Conservation (phyloP, 257 asterid genomes). For the Euphrasia confusa region DNA sequence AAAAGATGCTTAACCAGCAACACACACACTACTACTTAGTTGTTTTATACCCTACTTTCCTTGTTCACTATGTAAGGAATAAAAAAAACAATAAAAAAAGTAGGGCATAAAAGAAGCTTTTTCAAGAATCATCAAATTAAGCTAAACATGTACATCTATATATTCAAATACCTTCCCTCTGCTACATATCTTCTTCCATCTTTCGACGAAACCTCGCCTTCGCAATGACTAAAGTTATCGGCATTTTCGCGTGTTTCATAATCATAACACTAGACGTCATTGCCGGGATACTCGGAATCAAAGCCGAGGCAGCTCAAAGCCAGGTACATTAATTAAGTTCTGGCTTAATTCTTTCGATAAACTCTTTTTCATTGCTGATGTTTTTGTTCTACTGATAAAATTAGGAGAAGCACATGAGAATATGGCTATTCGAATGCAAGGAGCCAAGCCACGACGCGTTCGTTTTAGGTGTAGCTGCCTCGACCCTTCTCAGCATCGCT, state of each 20-base stretch:
- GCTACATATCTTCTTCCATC: conserved; percentile 13
- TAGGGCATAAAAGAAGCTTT: conserved; percentile 40
- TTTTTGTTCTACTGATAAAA: not conserved
- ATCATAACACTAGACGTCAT: conserved; percentile 61
- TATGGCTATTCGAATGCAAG: conserved; percentile 85
- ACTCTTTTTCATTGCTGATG: not conserved
- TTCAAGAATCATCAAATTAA: conserved; percentile 13
- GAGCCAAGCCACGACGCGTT: conserved; percentile 83
- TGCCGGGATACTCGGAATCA: conserved; percentile 74
- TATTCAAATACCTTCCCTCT: conserved; percentile 7
- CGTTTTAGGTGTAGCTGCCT: conserved; percentile 69
- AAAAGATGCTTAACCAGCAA: conserved; percentile 38
- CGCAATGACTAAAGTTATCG: conserved; percentile 46
- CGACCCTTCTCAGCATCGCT: conserved; percentile 47
- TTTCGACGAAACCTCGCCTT: not conserved
- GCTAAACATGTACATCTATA: not conserved
- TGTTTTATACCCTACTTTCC: conserved; percentile 65
- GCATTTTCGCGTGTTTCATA: conserved; percentile 56
- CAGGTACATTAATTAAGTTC: conserved; percentile 35
- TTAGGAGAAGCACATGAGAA: conserved; percentile 67
- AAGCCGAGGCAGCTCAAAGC: conserved; percentile 76
- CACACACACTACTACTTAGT: conserved; percentile 37
- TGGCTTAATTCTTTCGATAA: not conserved
- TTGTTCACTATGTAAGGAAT: conserved; percentile 42
- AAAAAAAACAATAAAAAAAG: not conserved